These are phyloP conservation scores for Leucocoprinus birnbaumii DNA, from an alignment of 768 basidiomycete genomes.

Conservation along the genomic window DNA sequence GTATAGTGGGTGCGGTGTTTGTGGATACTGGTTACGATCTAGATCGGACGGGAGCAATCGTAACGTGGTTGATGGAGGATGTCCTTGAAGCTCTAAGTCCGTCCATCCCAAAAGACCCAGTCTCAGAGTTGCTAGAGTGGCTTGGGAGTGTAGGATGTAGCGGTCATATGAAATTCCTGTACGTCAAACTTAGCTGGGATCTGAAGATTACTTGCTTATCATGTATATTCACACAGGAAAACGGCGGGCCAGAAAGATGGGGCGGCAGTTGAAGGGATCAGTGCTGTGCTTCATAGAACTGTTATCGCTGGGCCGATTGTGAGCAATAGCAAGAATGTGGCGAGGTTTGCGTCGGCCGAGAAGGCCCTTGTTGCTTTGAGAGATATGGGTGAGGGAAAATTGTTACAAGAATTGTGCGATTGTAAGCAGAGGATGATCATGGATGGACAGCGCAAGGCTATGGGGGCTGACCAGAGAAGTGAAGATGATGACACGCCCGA, in stretches of 20 bases:
- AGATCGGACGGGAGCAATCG: conserved; percentile 59
- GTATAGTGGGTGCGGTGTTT: conserved; percentile 79
- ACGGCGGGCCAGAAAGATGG: conserved; percentile 16
- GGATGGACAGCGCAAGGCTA: neutral
- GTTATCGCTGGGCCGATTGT: conserved; percentile 60
- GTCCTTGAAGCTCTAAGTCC: conserved; percentile 60
- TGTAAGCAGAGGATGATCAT: conserved; percentile 21
- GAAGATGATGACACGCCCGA: neutral
- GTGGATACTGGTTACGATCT: conserved; percentile 78
- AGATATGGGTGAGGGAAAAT: conserved; percentile 41
- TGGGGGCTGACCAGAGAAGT: neutral
- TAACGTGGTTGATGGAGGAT: conserved; percentile 64
- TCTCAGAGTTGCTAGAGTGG: conserved; percentile 72
- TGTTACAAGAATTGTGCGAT: conserved; percentile 36
- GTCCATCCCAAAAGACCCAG: conserved; percentile 64
- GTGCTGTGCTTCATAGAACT: conserved; percentile 56
- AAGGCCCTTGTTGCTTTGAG: conserved; percentile 51
- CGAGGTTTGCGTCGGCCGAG: conserved; percentile 68
- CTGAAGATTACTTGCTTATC: neutral
- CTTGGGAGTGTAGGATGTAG: conserved; percentile 55
- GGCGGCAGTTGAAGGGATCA: conserved; percentile 38
- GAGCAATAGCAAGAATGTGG: conserved; percentile 53
- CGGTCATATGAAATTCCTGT: conserved; percentile 21
- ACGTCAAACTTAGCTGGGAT: conserved; percentile 1
- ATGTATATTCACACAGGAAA: conserved; percentile 17